These are phyloP conservation scores for Coemansia asiatica DNA, from an alignment of 192 early-diverging fungal genomes.

Conservation along the genomic window DNA sequence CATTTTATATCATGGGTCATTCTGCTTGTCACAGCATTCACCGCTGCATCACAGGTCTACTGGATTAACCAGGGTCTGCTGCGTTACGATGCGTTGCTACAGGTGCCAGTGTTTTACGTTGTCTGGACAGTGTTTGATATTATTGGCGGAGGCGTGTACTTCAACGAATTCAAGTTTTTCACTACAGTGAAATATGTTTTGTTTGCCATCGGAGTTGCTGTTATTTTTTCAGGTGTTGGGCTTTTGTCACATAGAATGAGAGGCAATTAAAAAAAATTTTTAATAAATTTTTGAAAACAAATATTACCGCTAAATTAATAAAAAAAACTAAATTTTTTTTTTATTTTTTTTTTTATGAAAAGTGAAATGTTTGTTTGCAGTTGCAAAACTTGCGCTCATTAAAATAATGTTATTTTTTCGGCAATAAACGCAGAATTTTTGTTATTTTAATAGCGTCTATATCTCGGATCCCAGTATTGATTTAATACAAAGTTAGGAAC, in stretches of 20 bases:
- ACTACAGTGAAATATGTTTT: constrained; percentile 63
- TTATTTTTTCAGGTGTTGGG: constrained; percentile 75
- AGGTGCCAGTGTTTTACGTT: constrained; percentile 79
- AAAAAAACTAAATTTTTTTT: neutral
- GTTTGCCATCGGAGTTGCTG: constrained; percentile 65
- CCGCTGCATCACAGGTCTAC: constrained; percentile 76
- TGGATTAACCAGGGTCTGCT: constrained; percentile 83
- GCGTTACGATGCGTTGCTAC: constrained; percentile 78
- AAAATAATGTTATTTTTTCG: too few species aligned
- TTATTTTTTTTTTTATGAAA: too few species aligned
- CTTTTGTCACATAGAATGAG: constrained; percentile 64
- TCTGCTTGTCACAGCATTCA: constrained; percentile 68
- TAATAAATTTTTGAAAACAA: constrained; percentile 6
- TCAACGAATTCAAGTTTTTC: constrained; percentile 70
- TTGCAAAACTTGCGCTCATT: too few species aligned
- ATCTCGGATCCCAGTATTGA: too few species aligned
- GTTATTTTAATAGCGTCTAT: too few species aligned
- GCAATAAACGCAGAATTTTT: too few species aligned
- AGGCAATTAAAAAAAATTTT: neutral
- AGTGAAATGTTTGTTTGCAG: too few species aligned
- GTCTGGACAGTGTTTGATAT: constrained; percentile 84
- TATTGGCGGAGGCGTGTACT: constrained; percentile 79
- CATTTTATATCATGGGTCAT: constrained; percentile 66
- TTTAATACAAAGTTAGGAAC: too few species aligned
- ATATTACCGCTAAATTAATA: constrained; percentile 5